Conservation (phyloP, 2,329 filamentous ascomycete genomes). For the Cladophialophora chaetospira region DNA sequence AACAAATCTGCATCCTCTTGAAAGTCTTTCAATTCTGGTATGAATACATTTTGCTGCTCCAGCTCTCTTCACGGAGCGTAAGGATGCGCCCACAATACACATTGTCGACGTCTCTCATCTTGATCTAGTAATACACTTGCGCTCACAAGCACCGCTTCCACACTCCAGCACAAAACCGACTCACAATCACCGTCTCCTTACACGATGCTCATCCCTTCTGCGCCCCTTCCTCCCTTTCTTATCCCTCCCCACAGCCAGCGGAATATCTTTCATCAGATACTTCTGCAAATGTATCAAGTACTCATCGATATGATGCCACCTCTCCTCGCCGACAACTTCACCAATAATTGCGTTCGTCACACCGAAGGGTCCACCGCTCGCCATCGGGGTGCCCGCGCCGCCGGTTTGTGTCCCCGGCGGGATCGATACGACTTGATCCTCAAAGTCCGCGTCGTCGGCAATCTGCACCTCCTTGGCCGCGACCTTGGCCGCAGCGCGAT, state of each 20-base stretch:
- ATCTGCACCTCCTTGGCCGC: slow-evolving; percentile 86
- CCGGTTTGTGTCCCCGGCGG: no score
- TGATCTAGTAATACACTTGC: no score
- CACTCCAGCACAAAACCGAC: no score
- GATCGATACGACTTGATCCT: slow-evolving; percentile 66
- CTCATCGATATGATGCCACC: slow-evolving; percentile 67
- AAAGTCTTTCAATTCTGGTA: no score
- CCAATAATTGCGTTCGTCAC: slow-evolving; percentile 36
- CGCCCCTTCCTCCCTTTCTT: slow-evolving; percentile 50
- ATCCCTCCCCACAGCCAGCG: slow-evolving; percentile 50
- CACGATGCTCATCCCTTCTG: slow-evolving; percentile 50
- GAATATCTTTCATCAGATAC: slow-evolving; percentile 55
- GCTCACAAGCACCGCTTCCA: no score
- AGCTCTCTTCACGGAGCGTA: no score
- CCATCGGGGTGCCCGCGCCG: no score
- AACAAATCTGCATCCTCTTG: no score
- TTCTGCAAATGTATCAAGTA: slow-evolving; percentile 73
- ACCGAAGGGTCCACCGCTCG: slow-evolving; percentile 29
- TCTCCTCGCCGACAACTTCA: slow-evolving; percentile 47
- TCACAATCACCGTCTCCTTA: slow-evolving; percentile 36
- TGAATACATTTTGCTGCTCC: no score
- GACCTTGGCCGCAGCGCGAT: slow-evolving; percentile 81
- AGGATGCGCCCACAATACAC: no score
- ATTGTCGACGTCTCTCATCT: no score
- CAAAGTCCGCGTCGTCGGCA: slow-evolving; percentile 82